phyloP scores from a whole-genome alignment of 805 yeast genomes.

The Candida methanosorbosa region DNA sequence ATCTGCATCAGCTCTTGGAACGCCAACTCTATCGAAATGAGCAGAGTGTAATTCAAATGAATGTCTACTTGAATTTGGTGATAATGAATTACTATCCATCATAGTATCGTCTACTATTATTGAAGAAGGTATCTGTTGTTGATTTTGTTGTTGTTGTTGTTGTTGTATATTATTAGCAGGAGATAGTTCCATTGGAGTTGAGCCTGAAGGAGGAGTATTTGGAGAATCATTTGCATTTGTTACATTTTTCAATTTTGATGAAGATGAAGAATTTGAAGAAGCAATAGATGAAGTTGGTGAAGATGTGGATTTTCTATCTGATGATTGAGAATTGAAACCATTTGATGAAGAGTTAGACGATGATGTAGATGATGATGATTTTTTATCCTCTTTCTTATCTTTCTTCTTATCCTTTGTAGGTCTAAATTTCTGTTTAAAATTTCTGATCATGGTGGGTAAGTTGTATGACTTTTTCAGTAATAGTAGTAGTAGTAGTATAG shows the following conservation, averaged over 20 bases:
- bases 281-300: conserved; percentile 13
- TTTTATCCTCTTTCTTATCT: conserved; percentile 18
- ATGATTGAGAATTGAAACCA: conserved; percentile 3
- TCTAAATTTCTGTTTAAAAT: conserved; percentile 52
- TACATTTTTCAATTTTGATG: neutral
- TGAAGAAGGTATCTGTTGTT: neutral
- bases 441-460: conserved; percentile 78
- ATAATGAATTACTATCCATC: neutral
- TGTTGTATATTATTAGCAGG: too few species aligned
- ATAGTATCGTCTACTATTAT: neutral
- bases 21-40: conserved; percentile 18
- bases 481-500: too few species aligned
- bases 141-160: neutral
- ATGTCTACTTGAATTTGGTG: neutral
- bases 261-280: conserved; percentile 9
- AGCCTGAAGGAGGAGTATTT: too few species aligned
- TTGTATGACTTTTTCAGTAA: too few species aligned
- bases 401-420: conserved; percentile 33
- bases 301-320: conserved; percentile 8
- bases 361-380: conserved; percentile 4
- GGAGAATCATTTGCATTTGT: neutral
- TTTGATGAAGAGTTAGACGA: neutral
- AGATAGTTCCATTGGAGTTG: too few species aligned
- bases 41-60: conserved; percentile 15
- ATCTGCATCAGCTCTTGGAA: conserved; percentile 54